Evolutionary conservation across 441 rosid genomes (phyloP), one percentile per base, ranked within the genome.

Genomic region (Omphalea diandra): DNA sequence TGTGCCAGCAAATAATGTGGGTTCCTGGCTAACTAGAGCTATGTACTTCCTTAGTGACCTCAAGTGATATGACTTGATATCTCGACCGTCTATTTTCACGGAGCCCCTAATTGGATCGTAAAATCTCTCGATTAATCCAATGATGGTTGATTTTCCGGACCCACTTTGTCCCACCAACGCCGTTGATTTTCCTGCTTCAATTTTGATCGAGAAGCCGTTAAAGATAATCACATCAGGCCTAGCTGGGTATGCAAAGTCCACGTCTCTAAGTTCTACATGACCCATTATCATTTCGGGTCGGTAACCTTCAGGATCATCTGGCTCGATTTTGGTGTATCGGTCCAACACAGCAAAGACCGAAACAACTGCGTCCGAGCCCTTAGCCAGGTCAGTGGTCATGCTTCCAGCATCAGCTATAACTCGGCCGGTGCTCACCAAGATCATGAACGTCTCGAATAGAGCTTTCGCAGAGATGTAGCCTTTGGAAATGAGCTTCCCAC

Each of bases 91-190:
- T 7, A 92, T 81, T 74, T 67, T 83, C 4, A 92, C 82, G 0
- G 29, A 27, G 2, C 96, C 97, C 5, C 77, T 81, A 0, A 77
- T 53, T 1, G 92, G 90, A 35, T 89, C 92, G 5, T 91, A 89
- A 40, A 91, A 91, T 65, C 97, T 74, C 54, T 89, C 87, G 14
- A 89, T 85, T 33, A 91, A 60, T 22, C 87, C 90, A 4, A 89
- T 88, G 20, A 88, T 73, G 0, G 94, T 91, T 4, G 96, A 89
- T 49, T 89, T 91, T 1, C 97, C 92, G 0, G 90, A 89, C 4
- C 94, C 96, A 36, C 97, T 89, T 71, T 84, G 88, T 27, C 97
- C 97, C 1, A 91, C 96, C 27, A 88, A 77, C 1, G 96, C 96
- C 0, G 91, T 85, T 18, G 92, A 88, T 74, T 84, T 88, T 6